phyloP scores from a whole-genome alignment of 768 basidiomycete species.

The Pseudohyphozyma bogoriensis region DNA sequence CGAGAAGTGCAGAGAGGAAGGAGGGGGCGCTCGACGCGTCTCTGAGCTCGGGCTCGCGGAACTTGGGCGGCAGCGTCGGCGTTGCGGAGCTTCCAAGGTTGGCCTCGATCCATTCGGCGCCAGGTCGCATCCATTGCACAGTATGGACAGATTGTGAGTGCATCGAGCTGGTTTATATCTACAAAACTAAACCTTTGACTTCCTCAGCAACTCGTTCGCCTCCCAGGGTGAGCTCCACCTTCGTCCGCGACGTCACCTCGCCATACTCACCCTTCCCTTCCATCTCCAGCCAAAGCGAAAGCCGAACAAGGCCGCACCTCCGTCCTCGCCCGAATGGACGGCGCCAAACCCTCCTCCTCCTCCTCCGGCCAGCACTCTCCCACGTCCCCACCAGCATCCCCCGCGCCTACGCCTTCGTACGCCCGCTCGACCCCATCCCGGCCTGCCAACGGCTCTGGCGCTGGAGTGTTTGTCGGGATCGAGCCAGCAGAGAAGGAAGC shows the following conservation, averaged over 20 bases:
- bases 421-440: background rate
- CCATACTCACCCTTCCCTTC: background rate
- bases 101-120: too few species aligned
- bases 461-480: constrained; percentile 7
- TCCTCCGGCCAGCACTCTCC: background rate
- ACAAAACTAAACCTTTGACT: too few species aligned
- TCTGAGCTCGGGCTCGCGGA: too few species aligned
- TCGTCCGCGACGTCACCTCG: background rate
- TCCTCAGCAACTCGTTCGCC: constrained; percentile 5
- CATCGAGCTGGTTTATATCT: too few species aligned
- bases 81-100: too few species aligned
- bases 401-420: background rate
- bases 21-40: too few species aligned
- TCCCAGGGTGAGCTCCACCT: background rate
- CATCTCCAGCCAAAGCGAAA: constrained; percentile 1
- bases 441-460: background rate
- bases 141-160: too few species aligned
- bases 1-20: too few species aligned
- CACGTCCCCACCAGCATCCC: background rate
- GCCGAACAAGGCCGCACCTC: background rate
- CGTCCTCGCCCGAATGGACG: background rate
- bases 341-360: background rate
- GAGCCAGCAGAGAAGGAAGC: constrained; percentile 9
- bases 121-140: too few species aligned
- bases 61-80: too few species aligned